Evolutionary conservation across 2,329 filamentous ascomycete genomes (phyloP).

Genomic region (Chaetomiaceae sp.): DNA sequence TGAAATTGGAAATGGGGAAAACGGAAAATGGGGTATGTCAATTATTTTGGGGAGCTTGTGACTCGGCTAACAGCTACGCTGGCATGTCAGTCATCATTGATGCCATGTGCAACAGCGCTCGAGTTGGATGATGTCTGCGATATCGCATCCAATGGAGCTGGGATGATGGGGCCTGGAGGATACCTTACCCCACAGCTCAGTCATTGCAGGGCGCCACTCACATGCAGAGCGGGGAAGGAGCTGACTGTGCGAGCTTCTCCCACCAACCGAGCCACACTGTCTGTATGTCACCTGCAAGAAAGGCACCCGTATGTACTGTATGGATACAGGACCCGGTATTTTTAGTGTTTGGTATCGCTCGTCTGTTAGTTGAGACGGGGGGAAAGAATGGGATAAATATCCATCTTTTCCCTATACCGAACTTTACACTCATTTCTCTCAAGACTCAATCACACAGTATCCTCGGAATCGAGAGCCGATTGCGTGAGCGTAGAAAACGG

Average conservation of each 20-base stretch:
- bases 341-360: too few relatives aligned
- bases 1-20: not conserved
- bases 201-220: not conserved
- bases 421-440: too few relatives aligned
- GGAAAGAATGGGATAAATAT: too few relatives aligned
- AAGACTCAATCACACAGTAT: too few relatives aligned
- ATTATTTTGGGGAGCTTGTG: not conserved
- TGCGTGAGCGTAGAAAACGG: too few relatives aligned
- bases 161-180: not conserved
- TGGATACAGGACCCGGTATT: too few relatives aligned
- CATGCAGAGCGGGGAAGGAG: slow-evolving; percentile 1
- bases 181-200: slow-evolving; percentile 3
- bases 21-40: not conserved
- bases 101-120: not conserved
- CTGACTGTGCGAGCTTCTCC: not conserved
- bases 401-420: too few relatives aligned
- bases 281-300: too few relatives aligned
- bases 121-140: slow-evolving; percentile 10
- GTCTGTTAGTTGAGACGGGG: too few relatives aligned
- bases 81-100: not conserved
- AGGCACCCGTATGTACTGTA: too few relatives aligned
- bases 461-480: too few relatives aligned
- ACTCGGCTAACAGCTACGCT: not conserved
- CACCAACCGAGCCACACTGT: too few relatives aligned
- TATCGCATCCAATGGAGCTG: slow-evolving; percentile 6